Percentiles rank a stretch among this genome's conserved stretches.
Evolutionary conservation across 2,329 filamentous ascomycete genomes (phyloP).

Genomic region (Gyromitra esculenta): DNA sequence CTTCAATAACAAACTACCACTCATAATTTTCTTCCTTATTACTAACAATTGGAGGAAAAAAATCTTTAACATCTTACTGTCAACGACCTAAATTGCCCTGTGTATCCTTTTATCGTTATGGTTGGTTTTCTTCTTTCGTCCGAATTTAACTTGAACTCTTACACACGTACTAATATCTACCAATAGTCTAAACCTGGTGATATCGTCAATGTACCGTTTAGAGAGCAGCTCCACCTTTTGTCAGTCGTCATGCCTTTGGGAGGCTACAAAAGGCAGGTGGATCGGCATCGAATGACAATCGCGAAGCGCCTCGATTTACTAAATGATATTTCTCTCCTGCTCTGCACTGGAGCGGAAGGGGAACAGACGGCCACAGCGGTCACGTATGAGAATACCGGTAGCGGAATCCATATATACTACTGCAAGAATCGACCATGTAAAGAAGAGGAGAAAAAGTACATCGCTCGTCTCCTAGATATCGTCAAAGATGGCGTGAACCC

Average conservation of each 20-base stretch:
- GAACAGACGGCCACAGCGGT: slow-evolving; percentile 3
- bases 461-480: slow-evolving; percentile 16
- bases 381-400: slow-evolving; percentile 13
- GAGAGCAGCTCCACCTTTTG: slow-evolving; percentile 16
- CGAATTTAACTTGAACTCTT: not conserved
- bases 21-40: not conserved
- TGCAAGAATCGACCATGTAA: slow-evolving; percentile 17
- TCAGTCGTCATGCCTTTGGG: slow-evolving; percentile 6
- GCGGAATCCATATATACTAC: slow-evolving; percentile 20
- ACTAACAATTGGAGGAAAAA: not conserved
- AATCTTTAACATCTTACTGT: not conserved
- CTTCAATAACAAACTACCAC: not conserved
- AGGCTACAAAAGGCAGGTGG: not conserved
- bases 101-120: not conserved
- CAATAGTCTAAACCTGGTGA: not conserved
- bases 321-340: slow-evolving; percentile 1
- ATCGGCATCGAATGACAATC: not conserved
- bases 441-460: slow-evolving; percentile 12
- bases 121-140: slow-evolving; percentile 12
- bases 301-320: not conserved
- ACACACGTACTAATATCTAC: not conserved
- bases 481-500: slow-evolving; percentile 5
- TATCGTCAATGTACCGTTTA: not conserved
- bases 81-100: not conserved
- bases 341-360: slow-evolving; percentile 8